phyloP scores from a whole-genome alignment of 306 rosid species.

The Canavalia ensiformis region DNA sequence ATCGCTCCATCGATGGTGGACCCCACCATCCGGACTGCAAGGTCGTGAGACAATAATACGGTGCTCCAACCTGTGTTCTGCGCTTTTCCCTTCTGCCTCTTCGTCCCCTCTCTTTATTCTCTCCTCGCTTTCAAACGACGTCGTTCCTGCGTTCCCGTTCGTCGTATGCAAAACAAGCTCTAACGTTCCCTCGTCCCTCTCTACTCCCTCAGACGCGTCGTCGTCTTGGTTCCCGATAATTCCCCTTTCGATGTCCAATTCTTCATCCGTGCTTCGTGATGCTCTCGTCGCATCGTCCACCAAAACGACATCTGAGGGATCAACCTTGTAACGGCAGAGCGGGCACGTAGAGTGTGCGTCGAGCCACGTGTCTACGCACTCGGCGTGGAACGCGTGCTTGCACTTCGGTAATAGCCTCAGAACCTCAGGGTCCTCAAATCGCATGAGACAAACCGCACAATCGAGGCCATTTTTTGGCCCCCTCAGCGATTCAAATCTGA shows the following conservation, averaged over 20 bases:
- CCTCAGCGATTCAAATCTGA: slow-evolving; percentile 65
- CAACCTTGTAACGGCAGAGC: slow-evolving; percentile 68
- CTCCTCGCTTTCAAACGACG: slow-evolving; percentile 35
- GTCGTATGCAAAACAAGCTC: too few species aligned
- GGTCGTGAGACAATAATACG: slow-evolving; percentile 52
- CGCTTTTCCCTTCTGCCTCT: background rate
- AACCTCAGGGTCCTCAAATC: slow-evolving; percentile 66
- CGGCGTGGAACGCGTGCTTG: slow-evolving; percentile 55
- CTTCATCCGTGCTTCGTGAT: background rate
- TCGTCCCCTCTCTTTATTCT: slow-evolving; percentile 21
- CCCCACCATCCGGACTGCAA: slow-evolving; percentile 44
- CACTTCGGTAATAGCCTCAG: slow-evolving; percentile 82
- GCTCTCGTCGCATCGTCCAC: background rate
- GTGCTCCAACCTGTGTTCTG: slow-evolving; percentile 60
- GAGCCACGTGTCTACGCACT: slow-evolving; percentile 83
- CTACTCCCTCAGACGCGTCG: background rate
- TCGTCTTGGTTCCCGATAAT: background rate
- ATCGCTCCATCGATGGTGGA: slow-evolving; percentile 69
- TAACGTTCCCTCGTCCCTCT: too few species aligned
- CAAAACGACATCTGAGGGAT: slow-evolving; percentile 38
- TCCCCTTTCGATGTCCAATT: slow-evolving; percentile 32
- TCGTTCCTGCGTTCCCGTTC: background rate
- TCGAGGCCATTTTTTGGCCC: slow-evolving; percentile 74
- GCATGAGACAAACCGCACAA: slow-evolving; percentile 70
- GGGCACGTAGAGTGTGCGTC: slow-evolving; percentile 81